These are phyloP conservation scores for Litsea cubeba DNA, from an alignment of 164 flowering plant species.

Conservation along the genomic window DNA sequence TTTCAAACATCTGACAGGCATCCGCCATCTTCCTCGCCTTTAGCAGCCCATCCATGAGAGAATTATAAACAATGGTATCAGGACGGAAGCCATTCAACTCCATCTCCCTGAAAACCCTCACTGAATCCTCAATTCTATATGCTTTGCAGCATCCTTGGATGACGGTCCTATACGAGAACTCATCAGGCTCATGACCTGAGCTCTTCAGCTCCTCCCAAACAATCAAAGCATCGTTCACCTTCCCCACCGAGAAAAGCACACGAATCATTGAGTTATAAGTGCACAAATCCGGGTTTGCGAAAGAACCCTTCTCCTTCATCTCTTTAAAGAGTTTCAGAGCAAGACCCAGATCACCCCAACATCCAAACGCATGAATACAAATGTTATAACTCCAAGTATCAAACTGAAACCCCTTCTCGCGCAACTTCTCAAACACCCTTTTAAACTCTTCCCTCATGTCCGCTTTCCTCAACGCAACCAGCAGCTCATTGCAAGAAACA, in stretches of 20 bases:
- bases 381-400: conserved; percentile 77
- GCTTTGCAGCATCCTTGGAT: conserved; percentile 77
- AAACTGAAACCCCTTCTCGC: conserved; percentile 38
- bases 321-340: conserved; percentile 62
- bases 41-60: conserved; percentile 73
- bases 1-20: conserved; percentile 85
- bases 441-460: conserved; percentile 59
- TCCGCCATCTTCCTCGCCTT: conserved; percentile 67
- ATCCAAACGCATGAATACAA: conserved; percentile 88
- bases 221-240: conserved; percentile 65
- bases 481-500: conserved; percentile 57
- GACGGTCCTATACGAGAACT: conserved; percentile 56
- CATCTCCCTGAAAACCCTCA: conserved; percentile 70
- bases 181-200: conserved; percentile 83
- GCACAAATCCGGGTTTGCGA: conserved; percentile 60
- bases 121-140: conserved; percentile 62
- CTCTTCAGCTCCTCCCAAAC: conserved; percentile 79
- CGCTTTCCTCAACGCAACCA: conserved; percentile 63
- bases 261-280: conserved; percentile 80
- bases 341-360: conserved; percentile 74
- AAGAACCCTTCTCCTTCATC: conserved; percentile 58
- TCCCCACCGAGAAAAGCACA: conserved; percentile 66
- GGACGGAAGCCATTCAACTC: conserved; percentile 55
- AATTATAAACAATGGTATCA: conserved; percentile 62
- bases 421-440: conserved; percentile 44